Conservation (phyloP, 2,329 filamentous ascomycete genomes). For the Claviceps sorghi region DNA sequence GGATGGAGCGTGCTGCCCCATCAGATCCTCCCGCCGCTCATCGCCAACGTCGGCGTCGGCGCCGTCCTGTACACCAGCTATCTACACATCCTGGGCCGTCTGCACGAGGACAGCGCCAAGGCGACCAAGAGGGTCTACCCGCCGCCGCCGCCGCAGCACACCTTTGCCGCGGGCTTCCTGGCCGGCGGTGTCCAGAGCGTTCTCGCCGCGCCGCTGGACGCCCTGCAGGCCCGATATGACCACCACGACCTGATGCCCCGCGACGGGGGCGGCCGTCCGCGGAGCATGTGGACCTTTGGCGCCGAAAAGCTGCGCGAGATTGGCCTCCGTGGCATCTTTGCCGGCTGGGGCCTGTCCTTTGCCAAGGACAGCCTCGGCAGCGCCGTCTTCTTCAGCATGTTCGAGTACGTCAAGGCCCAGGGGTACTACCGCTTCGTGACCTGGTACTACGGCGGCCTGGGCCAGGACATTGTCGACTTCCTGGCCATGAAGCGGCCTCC, state of each 20-base stretch:
- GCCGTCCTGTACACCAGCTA: constrained; percentile 65
- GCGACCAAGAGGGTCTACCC: constrained; percentile 52
- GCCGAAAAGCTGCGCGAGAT: constrained; percentile 52
- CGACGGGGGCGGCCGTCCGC: constrained; percentile 27
- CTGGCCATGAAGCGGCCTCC: constrained; percentile 32
- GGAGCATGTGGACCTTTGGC: constrained; percentile 61
- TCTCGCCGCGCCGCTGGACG: constrained; percentile 60
- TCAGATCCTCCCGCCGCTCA: constrained; percentile 60
- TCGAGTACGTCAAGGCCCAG: constrained; percentile 65
- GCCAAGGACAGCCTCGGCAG: constrained; percentile 55
- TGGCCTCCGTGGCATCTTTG: constrained; percentile 56
- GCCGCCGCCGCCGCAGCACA: constrained; percentile 46
- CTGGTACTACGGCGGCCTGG: constrained; percentile 51
- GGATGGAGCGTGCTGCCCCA: constrained; percentile 63
- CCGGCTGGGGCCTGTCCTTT: constrained; percentile 55
- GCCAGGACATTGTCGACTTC: constrained; percentile 34
- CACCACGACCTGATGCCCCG: constrained; percentile 32
- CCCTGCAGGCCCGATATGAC: constrained; percentile 60
- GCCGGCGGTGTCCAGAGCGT: constrained; percentile 57
- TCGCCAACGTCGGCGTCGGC: constrained; percentile 61
- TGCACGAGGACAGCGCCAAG: constrained; percentile 49
- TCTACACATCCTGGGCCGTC: constrained; percentile 48
- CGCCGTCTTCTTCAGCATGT: constrained; percentile 59
- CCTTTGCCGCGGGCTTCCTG: constrained; percentile 54
- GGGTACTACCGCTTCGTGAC: constrained; percentile 55